These are phyloP conservation scores for Pestalotiopsis sp. DNA, from an alignment of 2,329 filamentous ascomycete species.

Conservation along the genomic window DNA sequence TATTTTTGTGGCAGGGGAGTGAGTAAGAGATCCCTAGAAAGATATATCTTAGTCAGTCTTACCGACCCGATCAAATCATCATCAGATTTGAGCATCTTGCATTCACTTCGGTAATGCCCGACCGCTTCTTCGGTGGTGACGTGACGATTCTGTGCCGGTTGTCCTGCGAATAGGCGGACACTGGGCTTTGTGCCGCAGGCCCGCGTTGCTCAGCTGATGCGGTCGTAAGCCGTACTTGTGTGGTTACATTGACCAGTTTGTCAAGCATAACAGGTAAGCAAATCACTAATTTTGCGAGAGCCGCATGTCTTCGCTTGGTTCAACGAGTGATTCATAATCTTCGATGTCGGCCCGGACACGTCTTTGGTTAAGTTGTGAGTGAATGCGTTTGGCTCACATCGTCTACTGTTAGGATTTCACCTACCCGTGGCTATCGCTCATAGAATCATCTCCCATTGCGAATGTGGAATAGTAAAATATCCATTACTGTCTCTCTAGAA, in stretches of 20 bases:
- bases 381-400: too few relatives aligned
- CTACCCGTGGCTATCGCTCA: too few relatives aligned
- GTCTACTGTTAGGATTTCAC: too few relatives aligned
- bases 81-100: neutral
- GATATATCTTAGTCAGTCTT: neutral
- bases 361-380: too few relatives aligned
- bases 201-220: neutral
- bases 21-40: neutral
- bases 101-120: neutral
- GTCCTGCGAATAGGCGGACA: neutral
- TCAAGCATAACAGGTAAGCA: neutral
- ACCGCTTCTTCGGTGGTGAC: neutral
- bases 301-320: neutral
- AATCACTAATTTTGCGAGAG: neutral
- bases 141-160: neutral
- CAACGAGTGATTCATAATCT: too few relatives aligned
- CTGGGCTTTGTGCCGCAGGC: neutral
- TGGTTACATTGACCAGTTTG: neutral
- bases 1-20: too few relatives aligned
- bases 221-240: neutral
- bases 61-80: neutral
- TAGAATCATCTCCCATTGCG: too few relatives aligned
- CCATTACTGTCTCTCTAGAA: too few relatives aligned
- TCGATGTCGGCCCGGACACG: too few relatives aligned
- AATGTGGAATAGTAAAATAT: too few relatives aligned